A percentile compares a stretch with the other conserved stretches of the same genome.
These are phyloP conservation scores for Ganoderma sinense DNA, from an alignment of 1,284 basidiomycete species.

Conservation along the genomic window DNA sequence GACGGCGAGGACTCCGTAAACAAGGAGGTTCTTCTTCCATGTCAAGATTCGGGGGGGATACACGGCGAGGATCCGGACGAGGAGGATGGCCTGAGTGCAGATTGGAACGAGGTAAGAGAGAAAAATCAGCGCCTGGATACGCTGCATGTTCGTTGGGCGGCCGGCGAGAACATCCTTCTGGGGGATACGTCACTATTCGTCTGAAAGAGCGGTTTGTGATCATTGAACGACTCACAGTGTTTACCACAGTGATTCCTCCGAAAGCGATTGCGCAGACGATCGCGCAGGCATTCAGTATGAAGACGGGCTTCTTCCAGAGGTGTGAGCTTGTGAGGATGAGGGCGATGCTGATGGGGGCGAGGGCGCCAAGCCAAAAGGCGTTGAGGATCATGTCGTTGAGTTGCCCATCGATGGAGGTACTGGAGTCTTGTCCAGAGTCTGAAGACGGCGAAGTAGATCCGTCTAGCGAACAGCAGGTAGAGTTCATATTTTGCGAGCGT, in stretches of 20 bases:
- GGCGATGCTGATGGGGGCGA: not conserved
- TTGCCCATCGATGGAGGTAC: too few relatives aligned
- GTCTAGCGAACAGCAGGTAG: too few relatives aligned
- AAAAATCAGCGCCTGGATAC: conserved; percentile 13
- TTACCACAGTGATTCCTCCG: conserved; percentile 14
- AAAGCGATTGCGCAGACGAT: conserved; percentile 26
- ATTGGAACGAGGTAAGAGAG: conserved; percentile 26
- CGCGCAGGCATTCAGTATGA: conserved; percentile 35
- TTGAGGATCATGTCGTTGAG: not conserved
- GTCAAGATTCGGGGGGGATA: conserved; percentile 25
- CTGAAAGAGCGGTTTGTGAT: too few relatives aligned
- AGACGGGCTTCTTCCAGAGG: conserved; percentile 32
- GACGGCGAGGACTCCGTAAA: not conserved
- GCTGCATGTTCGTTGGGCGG: not conserved
- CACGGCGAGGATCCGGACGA: conserved; percentile 34
- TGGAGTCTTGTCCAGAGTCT: too few relatives aligned
- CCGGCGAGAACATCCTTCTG: not conserved
- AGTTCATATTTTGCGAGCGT: too few relatives aligned
- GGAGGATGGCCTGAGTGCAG: not conserved
- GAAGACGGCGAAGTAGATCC: too few relatives aligned
- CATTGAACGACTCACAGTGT: not conserved
- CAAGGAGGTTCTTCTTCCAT: not conserved
- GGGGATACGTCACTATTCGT: too few relatives aligned
- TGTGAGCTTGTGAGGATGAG: not conserved
- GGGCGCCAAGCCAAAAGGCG: not conserved